Evolutionary conservation across 345 rosid genomes (phyloP).

Genomic region (Durio zibethinus): DNA sequence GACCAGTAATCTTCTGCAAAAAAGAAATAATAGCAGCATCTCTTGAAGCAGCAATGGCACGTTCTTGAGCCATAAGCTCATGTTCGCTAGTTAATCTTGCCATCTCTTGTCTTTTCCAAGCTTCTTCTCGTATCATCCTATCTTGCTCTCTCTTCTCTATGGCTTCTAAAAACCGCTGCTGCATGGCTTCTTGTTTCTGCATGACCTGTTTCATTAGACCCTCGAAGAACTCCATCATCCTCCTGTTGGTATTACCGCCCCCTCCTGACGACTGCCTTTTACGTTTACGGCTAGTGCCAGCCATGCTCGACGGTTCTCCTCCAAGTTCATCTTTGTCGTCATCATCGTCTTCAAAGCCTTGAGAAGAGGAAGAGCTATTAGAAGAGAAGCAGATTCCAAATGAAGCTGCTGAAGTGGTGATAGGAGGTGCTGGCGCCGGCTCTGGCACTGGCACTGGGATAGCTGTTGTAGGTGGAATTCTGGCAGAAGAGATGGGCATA

Average conservation of each 20-base stretch:
- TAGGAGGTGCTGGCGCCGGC: not conserved
- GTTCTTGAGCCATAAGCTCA: conserved; percentile 64
- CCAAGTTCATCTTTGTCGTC: conserved; percentile 36
- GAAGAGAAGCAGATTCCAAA: conserved; percentile 56
- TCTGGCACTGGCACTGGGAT: not conserved
- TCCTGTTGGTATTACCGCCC: conserved; percentile 21
- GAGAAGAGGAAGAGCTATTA: conserved; percentile 58
- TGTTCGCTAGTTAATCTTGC: conserved; percentile 58
- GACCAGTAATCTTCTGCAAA: conserved; percentile 76
- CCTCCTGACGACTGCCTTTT: conserved; percentile 40
- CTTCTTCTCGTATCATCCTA: conserved; percentile 68
- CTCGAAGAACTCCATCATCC: conserved; percentile 74
- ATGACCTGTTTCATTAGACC: conserved; percentile 65
- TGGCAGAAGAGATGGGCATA: conserved; percentile 28
- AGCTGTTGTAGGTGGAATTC: conserved; percentile 26
- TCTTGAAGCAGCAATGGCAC: conserved; percentile 61
- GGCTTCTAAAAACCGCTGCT: conserved; percentile 63
- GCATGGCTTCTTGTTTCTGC: conserved; percentile 84
- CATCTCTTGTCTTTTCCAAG: conserved; percentile 79
- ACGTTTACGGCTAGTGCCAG: conserved; percentile 62
- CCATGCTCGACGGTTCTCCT: conserved; percentile 37
- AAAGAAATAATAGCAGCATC: conserved; percentile 63
- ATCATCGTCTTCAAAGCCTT: conserved; percentile 48
- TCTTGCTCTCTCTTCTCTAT: conserved; percentile 84
- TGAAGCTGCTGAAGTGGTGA: conserved; percentile 11